Percentiles rank a stretch among this genome's conserved stretches.
These are phyloP conservation scores for Moringa oleifera DNA, from an alignment of 345 rosid species.

Conservation along the genomic window DNA sequence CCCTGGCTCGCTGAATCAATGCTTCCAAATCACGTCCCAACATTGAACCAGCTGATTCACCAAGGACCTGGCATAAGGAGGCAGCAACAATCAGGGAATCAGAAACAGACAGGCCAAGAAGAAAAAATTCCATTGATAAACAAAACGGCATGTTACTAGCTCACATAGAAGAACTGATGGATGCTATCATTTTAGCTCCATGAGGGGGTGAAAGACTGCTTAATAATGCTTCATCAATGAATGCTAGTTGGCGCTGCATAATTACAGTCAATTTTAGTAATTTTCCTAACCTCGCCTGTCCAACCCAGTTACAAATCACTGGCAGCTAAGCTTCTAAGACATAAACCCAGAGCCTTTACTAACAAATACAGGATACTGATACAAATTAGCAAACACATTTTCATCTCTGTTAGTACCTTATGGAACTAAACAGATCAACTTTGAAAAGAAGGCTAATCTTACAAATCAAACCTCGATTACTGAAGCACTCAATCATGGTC, in stretches of 20 bases:
- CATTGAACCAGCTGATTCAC: slow-evolving; percentile 91
- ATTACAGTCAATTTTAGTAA: not conserved
- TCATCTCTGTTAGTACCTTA: too few species aligned
- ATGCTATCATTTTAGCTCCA: not conserved
- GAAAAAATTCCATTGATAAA: not conserved
- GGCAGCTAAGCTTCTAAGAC: not conserved
- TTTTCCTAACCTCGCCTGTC: not conserved
- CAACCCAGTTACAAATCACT: not conserved
- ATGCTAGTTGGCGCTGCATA: too few species aligned
- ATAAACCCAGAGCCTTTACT: not conserved
- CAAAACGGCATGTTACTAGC: not conserved
- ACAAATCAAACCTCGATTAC: not conserved
- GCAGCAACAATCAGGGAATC: not conserved
- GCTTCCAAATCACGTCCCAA: slow-evolving; percentile 92
- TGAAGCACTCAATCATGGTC: not conserved
- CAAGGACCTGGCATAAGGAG: slow-evolving; percentile 53
- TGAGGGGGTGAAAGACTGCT: too few species aligned
- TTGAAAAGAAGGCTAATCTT: too few species aligned
- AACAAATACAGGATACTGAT: not conserved
- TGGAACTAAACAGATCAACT: not conserved
- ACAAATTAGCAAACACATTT: not conserved
- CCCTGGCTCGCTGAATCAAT: slow-evolving; percentile 71
- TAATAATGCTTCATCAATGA: too few species aligned
- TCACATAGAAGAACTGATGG: not conserved
- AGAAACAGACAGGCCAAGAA: not conserved